Conservation (phyloP, 768 basidiomycete species). For the Phaffia australis region DNA sequence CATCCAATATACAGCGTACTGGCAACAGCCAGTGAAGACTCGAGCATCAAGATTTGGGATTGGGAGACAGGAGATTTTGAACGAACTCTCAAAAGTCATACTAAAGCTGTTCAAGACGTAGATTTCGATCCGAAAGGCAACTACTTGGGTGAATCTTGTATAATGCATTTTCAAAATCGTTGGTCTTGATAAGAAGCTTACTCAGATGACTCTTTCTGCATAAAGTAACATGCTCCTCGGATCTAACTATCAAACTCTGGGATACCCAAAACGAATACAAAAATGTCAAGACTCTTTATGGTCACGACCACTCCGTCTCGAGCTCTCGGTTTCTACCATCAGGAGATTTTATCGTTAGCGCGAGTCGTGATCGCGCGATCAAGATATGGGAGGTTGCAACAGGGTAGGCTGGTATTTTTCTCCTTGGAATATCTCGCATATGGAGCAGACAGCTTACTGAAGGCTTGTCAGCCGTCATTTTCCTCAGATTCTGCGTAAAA, state of each 20-base stretch:
- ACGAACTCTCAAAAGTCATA: slow-evolving; percentile 81
- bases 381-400: slow-evolving; percentile 76
- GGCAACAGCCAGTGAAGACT: slow-evolving; percentile 77
- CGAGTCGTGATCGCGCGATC: slow-evolving; percentile 78
- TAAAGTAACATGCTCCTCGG: slow-evolving; percentile 63
- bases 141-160: slow-evolving; percentile 52
- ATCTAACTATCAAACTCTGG: slow-evolving; percentile 87
- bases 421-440: not conserved
- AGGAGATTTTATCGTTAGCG: slow-evolving; percentile 71
- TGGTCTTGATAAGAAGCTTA: not conserved
- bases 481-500: slow-evolving; percentile 55
- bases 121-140: slow-evolving; percentile 81
- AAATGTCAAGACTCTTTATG: slow-evolving; percentile 72
- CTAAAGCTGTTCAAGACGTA: slow-evolving; percentile 73
- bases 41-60: slow-evolving; percentile 88
- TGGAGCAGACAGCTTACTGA: not conserved
- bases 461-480: not conserved
- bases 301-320: slow-evolving; percentile 85
- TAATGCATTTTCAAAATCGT: not conserved
- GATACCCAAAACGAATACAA: slow-evolving; percentile 82
- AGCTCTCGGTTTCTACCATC: slow-evolving; percentile 73
- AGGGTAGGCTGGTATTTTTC: slow-evolving; percentile 48
- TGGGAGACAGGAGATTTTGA: slow-evolving; percentile 94
- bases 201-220: not conserved
- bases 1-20: slow-evolving; percentile 74